Evolutionary conservation across 2,329 filamentous ascomycete species (phyloP).

Genomic region (Pseudopithomyces maydicus): DNA sequence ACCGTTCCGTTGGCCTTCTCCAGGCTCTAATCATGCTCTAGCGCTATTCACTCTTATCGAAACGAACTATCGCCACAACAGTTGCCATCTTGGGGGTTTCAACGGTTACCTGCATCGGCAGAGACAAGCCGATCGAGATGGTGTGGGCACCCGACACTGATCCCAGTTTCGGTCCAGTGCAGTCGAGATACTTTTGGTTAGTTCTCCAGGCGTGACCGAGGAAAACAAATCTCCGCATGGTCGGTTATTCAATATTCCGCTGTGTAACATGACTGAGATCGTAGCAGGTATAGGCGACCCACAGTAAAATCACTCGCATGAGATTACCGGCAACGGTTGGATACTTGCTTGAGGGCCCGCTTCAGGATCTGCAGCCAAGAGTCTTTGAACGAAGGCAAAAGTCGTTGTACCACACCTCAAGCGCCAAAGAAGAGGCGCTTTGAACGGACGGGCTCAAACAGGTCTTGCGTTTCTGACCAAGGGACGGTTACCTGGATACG

Average conservation of each 20-base stretch:
- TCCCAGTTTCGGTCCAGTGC: constrained; percentile 10
- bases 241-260: constrained; percentile 18
- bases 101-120: constrained; percentile 1
- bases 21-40: neutral
- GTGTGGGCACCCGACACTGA: constrained; percentile 19
- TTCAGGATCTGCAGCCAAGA: constrained; percentile 10
- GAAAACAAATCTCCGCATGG: constrained; percentile 7
- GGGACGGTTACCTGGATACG: constrained; percentile 21
- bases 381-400: constrained; percentile 4
- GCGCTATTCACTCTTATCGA: neutral
- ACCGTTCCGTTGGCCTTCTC: constrained; percentile 14
- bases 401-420: constrained; percentile 9
- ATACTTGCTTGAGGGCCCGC: constrained; percentile 1
- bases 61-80: neutral
- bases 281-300: constrained; percentile 10
- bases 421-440: constrained; percentile 19
- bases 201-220: constrained; percentile 12
- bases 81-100: neutral
- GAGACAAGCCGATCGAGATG: constrained; percentile 18
- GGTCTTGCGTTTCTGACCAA: constrained; percentile 19
- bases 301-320: constrained; percentile 20
- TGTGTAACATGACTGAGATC: constrained; percentile 14
- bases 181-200: constrained; percentile 10
- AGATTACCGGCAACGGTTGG: constrained; percentile 9
- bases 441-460: constrained; percentile 27